Percentiles rank a stretch among this genome's conserved stretches.
phyloP scores from a whole-genome alignment of 2,329 filamentous ascomycete genomes.

The Hypomyces perniciosus region DNA sequence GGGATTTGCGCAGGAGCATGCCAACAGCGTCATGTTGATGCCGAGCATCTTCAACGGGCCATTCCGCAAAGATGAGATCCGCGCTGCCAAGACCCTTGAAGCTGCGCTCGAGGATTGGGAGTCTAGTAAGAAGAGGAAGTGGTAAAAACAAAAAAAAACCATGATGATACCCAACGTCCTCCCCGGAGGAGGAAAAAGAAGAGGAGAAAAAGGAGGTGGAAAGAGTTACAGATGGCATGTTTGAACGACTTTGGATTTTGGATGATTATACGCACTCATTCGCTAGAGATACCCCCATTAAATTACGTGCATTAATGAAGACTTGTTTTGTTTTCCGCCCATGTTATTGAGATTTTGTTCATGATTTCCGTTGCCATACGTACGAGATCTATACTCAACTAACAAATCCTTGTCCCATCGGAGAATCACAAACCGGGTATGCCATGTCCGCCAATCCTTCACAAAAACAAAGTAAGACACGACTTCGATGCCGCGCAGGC shows the following conservation, averaged over 20 bases:
- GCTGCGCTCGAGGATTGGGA: slow-evolving; percentile 46
- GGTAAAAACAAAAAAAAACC: slow-evolving; percentile 29
- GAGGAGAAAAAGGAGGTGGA: neutral
- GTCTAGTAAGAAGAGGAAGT: slow-evolving; percentile 40
- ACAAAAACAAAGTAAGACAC: too few relatives aligned
- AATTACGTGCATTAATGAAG: neutral
- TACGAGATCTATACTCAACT: too few relatives aligned
- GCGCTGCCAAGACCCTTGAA: slow-evolving; percentile 49
- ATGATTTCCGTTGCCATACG: too few relatives aligned
- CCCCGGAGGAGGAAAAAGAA: neutral
- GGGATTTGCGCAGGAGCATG: slow-evolving; percentile 71
- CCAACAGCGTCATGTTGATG: slow-evolving; percentile 61
- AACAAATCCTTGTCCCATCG: too few relatives aligned
- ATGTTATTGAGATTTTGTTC: too few relatives aligned
- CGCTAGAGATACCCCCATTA: slow-evolving; percentile 23
- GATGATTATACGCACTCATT: slow-evolving; percentile 5
- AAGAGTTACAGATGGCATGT: neutral
- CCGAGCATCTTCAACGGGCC: slow-evolving; percentile 56
- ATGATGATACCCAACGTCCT: slow-evolving; percentile 6
- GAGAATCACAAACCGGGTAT: too few relatives aligned
- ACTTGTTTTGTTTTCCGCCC: neutral
- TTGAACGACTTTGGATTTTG: neutral
- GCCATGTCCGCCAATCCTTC: too few relatives aligned
- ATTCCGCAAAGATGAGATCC: slow-evolving; percentile 54
- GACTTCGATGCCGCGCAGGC: too few relatives aligned